Evolutionary conservation across 768 basidiomycete species (phyloP).

Genomic region (Lepiota brunneoincarnata): DNA sequence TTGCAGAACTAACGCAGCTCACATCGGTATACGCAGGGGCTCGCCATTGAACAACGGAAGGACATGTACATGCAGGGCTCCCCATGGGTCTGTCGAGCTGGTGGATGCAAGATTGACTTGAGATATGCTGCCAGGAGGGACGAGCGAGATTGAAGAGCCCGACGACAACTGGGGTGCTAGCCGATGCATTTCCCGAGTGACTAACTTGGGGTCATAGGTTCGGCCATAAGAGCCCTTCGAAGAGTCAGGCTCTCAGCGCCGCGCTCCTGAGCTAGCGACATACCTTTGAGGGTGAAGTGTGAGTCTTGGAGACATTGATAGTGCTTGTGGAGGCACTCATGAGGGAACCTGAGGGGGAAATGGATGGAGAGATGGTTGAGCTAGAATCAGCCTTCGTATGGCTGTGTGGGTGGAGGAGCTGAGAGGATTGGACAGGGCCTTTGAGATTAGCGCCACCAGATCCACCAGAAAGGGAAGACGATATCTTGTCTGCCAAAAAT

Average conservation of each 20-base stretch:
- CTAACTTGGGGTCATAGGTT: slow-evolving; percentile 77
- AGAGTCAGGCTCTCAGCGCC: slow-evolving; percentile 1
- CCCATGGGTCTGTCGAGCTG: slow-evolving; percentile 72
- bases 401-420: slow-evolving; percentile 35
- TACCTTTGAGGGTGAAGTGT: slow-evolving; percentile 51
- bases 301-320: slow-evolving; percentile 32
- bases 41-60: slow-evolving; percentile 92
- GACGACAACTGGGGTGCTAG: slow-evolving; percentile 54
- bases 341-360: slow-evolving; percentile 19
- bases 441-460: slow-evolving; percentile 23
- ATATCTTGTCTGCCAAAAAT: slow-evolving; percentile 42
- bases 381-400: slow-evolving; percentile 36
- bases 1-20: slow-evolving; percentile 21
- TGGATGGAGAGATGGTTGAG: slow-evolving; percentile 21
- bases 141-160: slow-evolving; percentile 42
- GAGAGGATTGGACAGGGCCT: slow-evolving; percentile 28
- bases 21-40: slow-evolving; percentile 82
- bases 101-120: slow-evolving; percentile 38
- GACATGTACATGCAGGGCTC: slow-evolving; percentile 79
- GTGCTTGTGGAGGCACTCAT: slow-evolving; percentile 35
- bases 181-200: slow-evolving; percentile 83
- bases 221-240: slow-evolving; percentile 56
- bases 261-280: background rate
- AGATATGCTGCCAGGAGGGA: slow-evolving; percentile 36
- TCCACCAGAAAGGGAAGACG: slow-evolving; percentile 33